Conservation (phyloP, 306 rosid species). For the Inga laurina region DNA sequence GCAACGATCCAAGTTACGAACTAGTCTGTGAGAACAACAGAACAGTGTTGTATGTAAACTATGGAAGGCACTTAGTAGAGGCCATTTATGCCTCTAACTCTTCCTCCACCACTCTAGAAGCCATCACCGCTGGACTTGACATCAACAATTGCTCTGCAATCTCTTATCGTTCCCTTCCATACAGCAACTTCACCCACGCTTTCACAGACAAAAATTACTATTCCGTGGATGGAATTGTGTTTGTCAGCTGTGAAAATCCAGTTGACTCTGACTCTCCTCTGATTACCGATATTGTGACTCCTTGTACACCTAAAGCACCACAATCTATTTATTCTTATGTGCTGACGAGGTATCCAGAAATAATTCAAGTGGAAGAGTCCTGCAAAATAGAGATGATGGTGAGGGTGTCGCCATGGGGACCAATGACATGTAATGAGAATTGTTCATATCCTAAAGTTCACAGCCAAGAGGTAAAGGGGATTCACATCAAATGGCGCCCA, state of each 20-base stretch:
- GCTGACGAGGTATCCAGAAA: rapidly evolving
- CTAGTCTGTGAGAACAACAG: neutral
- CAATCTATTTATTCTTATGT: neutral
- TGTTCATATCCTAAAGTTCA: neutral
- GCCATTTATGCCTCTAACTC: neutral
- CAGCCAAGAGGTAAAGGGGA: neutral
- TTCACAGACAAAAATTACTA: neutral
- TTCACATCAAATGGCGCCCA: neutral
- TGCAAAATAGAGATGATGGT: neutral
- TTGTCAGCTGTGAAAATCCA: conserved; percentile 7
- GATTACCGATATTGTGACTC: neutral
- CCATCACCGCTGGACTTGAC: neutral
- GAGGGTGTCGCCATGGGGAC: neutral
- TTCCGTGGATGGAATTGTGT: rapidly evolving
- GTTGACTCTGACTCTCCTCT: neutral
- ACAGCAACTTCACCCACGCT: neutral
- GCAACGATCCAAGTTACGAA: neutral
- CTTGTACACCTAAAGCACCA: neutral
- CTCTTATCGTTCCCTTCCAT: neutral
- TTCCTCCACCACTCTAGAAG: neutral
- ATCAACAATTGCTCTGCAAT: neutral
- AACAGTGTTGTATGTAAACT: neutral
- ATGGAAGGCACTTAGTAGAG: neutral
- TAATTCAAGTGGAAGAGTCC: neutral
- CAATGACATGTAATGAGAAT: neutral